Evolutionary conservation across 2,329 filamentous ascomycete genomes (phyloP).

Genomic region (Colletotrichum truncatum): DNA sequence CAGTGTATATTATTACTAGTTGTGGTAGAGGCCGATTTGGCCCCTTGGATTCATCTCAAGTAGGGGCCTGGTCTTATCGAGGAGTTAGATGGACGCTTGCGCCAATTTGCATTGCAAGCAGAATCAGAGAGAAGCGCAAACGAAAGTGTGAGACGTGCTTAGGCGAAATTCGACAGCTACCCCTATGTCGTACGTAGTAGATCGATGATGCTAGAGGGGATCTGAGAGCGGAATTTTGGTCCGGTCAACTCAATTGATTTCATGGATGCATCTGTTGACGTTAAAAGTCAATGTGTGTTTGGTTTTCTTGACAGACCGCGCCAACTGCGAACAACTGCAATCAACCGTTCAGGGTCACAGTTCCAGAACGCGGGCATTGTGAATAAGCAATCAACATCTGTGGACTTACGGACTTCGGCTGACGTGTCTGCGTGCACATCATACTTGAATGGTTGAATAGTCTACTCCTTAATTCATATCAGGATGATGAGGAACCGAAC

Average conservation of each 20-base stretch:
- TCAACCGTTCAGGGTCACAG: not conserved
- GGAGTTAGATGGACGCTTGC: not conserved
- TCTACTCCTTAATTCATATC: not conserved
- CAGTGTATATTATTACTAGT: too few species aligned
- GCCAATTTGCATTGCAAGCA: not conserved
- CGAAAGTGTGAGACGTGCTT: too few species aligned
- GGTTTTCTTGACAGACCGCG: not conserved
- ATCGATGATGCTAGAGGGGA: not conserved
- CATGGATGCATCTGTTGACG: not conserved
- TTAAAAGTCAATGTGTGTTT: not conserved
- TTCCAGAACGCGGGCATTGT: not conserved
- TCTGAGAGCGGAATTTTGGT: not conserved
- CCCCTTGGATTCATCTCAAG: constrained; percentile 11
- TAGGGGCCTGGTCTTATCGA: not conserved
- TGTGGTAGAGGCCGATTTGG: not conserved
- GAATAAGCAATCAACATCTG: not conserved
- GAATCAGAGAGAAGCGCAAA: not conserved
- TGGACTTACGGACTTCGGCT: not conserved
- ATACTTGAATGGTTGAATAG: not conserved
- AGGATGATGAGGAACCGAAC: not conserved
- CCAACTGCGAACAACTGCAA: not conserved
- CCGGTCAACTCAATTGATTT: constrained; percentile 7
- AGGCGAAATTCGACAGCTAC: too few species aligned
- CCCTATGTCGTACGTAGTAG: too few species aligned
- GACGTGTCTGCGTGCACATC: not conserved